These are phyloP conservation scores for Macrophomina tecta DNA, from an alignment of 2,329 filamentous ascomycete species.

Conservation along the genomic window DNA sequence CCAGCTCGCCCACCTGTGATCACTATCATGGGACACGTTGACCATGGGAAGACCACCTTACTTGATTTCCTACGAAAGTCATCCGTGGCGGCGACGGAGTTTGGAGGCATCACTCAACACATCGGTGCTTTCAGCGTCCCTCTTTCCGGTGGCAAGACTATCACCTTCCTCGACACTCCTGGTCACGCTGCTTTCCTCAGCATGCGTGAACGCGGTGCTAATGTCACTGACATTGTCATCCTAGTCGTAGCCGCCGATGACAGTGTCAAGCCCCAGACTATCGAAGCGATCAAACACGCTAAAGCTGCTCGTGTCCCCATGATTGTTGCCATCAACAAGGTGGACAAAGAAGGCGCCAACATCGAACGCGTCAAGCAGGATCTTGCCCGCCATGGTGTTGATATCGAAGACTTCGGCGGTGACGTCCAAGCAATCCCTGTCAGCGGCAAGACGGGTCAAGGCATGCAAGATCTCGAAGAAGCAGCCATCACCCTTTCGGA, in stretches of 20 bases:
- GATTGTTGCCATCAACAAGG: constrained; percentile 97
- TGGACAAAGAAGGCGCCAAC: constrained; percentile 85
- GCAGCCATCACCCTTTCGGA: constrained; percentile 85
- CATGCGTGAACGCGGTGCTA: constrained; percentile 94
- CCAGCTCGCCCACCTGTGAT: constrained; percentile 87
- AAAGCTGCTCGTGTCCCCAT: constrained; percentile 86
- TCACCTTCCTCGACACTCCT: constrained; percentile 96
- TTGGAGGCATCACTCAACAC: constrained; percentile 97
- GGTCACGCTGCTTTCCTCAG: constrained; percentile 94
- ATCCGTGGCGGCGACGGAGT: constrained; percentile 87
- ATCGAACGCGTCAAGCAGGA: constrained; percentile 87
- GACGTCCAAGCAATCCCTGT: constrained; percentile 92
- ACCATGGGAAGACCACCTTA: constrained; percentile 97
- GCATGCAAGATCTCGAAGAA: constrained; percentile 92
- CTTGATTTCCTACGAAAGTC: constrained; percentile 93
- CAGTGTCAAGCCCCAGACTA: constrained; percentile 94
- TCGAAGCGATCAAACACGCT: constrained; percentile 95
- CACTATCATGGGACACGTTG: constrained; percentile 99
- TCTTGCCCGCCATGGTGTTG: constrained; percentile 79
- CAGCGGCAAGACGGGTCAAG: constrained; percentile 90
- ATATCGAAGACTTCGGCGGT: constrained; percentile 93
- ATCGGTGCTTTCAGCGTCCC: constrained; percentile 96
- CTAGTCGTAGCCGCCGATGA: constrained; percentile 96
- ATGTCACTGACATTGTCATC: constrained; percentile 95
- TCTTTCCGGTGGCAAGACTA: constrained; percentile 80